phyloP scores from a whole-genome alignment of 257 asterid genomes.

The Avicennia marina region DNA sequence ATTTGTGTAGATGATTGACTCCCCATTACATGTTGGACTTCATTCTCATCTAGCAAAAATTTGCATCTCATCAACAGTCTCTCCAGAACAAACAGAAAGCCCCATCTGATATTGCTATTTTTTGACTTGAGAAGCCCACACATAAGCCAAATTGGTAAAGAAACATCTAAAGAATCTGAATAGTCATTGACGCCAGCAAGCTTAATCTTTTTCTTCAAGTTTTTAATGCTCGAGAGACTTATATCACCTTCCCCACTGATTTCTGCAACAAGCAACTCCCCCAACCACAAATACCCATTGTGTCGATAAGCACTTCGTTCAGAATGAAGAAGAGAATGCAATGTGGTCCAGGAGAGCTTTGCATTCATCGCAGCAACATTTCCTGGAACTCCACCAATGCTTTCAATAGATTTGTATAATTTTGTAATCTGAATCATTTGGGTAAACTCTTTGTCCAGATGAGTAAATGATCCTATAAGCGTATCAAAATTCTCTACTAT shows the following conservation, averaged over 20 bases:
- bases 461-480: conserved; percentile 79
- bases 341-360: conserved; percentile 81
- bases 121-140: conserved; percentile 93
- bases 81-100: conserved; percentile 87
- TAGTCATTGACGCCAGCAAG: conserved; percentile 80
- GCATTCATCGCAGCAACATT: conserved; percentile 49
- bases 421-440: conserved; percentile 72
- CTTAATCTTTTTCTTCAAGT: conserved; percentile 66
- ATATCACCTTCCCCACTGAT: conserved; percentile 62
- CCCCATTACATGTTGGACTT: conserved; percentile 54
- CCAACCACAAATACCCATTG: conserved; percentile 96
- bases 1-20: conserved; percentile 46
- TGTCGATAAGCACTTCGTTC: conserved; percentile 74
- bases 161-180: conserved; percentile 66
- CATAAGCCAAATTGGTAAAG: conserved; percentile 91
- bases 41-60: conserved; percentile 95
- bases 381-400: conserved; percentile 44
- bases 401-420: conserved; percentile 61
- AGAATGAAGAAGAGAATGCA: conserved; percentile 98
- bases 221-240: conserved; percentile 70
- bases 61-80: conserved; percentile 94
- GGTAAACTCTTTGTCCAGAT: conserved; percentile 77
- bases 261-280: conserved; percentile 88
- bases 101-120: conserved; percentile 69
- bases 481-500: conserved; percentile 77